Evolutionary conservation across 2,329 filamentous ascomycete genomes (phyloP), one percentile per base, ranked within the genome.

Genomic region (Aspergillus pseudonomiae): DNA sequence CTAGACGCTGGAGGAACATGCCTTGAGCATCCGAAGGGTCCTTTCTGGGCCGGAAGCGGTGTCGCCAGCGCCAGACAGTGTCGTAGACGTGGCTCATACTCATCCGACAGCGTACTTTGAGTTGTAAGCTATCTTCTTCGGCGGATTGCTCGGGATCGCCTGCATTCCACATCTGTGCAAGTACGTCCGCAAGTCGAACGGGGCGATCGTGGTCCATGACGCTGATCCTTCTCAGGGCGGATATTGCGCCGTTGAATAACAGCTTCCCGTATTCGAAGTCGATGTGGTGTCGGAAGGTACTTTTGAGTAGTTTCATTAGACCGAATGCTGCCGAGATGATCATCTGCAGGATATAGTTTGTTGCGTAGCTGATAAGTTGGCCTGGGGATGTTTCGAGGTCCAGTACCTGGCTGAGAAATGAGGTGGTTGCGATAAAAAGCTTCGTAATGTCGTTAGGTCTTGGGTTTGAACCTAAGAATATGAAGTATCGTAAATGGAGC

Each of bases 51-150:
- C 91, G 89, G 75, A 86, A 86, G 65, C 87, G 84, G 58, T 86
- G 83, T 59, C 87, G 82, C 88, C 88, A 90, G 54, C 86, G 82
- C 86, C 87, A 89, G 21, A 89, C 86, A 2, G 85, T 87, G 71
- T 90, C 88, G 68, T 87, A 89, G 2, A 89, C 83, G 53, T 89
- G 82, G 63, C 85, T 88, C 80, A 89, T 86, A 68, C 86, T 89
- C 82, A 88, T 89, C 11, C 88, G 81, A 65, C 86, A 88, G 45
- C 86, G 84, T 34, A 90, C 85, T 63, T 86, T 87, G 9, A 90
- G 82, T 62, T 87, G 84, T 10, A 89, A 76, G n/a, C 72, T 74
- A 63, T 79, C 77, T 43, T 79, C 77, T 16, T 71, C 74, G 30
- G 14, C 36, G 1, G 63, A 10, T 41, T 19, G 69, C 41, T 74